Percentiles rank a stretch among this genome's conserved stretches.
phyloP scores from a whole-genome alignment of 495 filamentous ascomycete species.

The Penicillium longicatenatum region DNA sequence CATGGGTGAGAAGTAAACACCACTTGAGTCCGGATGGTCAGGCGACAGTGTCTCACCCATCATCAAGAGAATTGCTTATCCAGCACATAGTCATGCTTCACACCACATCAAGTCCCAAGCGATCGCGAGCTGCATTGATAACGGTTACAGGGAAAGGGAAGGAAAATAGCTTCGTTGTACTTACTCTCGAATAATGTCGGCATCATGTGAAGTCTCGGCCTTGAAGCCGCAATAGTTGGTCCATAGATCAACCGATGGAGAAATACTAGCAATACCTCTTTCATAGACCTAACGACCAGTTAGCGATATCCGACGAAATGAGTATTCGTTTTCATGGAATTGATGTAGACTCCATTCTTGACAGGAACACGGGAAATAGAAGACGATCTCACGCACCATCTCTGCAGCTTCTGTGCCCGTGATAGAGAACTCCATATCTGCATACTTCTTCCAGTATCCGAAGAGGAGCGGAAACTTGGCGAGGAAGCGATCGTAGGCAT shows the following conservation, averaged over 20 bases:
- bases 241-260: conserved; percentile 94
- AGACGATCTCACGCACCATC: conserved; percentile 64
- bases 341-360: background rate
- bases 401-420: conserved; percentile 96
- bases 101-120: conserved; percentile 35
- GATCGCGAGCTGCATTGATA: conserved; percentile 44
- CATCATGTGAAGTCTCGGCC: conserved; percentile 91
- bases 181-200: conserved; percentile 99
- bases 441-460: conserved; percentile 99
- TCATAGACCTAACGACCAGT: conserved; percentile 74
- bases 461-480: conserved; percentile 95
- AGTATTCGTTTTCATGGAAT: background rate
- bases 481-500: conserved; percentile 88
- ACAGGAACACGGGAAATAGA: background rate
- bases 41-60: conserved; percentile 57
- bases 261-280: conserved; percentile 89
- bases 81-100: conserved; percentile 27
- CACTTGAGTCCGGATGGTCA: conserved; percentile 43
- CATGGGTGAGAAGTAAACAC: conserved; percentile 60
- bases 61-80: conserved; percentile 40
- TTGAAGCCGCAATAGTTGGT: conserved; percentile 97
- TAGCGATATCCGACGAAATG: conserved; percentile 18
- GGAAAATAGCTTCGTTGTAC: conserved; percentile 70
- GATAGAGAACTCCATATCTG: conserved; percentile 94
- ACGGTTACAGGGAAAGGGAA: conserved; percentile 54